Conservation (phyloP, 306 rosid genomes). For the Cicer yamashitae region DNA sequence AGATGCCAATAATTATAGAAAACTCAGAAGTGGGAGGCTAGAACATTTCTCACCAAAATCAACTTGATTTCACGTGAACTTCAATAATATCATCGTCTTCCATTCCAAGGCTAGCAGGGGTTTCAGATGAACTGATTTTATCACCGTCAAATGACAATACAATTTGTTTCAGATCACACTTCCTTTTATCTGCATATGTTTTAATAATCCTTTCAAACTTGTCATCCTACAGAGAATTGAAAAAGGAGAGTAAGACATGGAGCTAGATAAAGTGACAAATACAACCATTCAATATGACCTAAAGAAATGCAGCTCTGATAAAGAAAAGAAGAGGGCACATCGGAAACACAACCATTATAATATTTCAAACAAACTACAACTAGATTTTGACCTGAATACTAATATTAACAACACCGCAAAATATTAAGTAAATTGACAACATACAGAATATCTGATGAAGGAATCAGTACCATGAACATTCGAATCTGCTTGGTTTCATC, state of each 20-base stretch:
- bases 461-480: constrained; percentile 64
- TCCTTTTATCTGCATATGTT: constrained; percentile 69
- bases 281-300: constrained; percentile 18
- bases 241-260: constrained; percentile 16
- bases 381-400: constrained; percentile 13
- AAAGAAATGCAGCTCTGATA: constrained; percentile 6
- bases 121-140: constrained; percentile 62
- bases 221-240: constrained; percentile 69
- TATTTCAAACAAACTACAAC: constrained; percentile 24
- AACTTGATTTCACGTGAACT: constrained; percentile 65
- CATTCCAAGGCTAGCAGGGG: constrained; percentile 80
- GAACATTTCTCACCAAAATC: constrained; percentile 53
- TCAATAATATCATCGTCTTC: constrained; percentile 88
- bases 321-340: neutral
- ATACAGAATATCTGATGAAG: constrained; percentile 9
- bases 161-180: constrained; percentile 60
- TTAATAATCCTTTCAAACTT: constrained; percentile 82
- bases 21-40: constrained; percentile 23
- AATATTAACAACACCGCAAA: neutral
- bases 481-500: constrained; percentile 75
- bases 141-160: constrained; percentile 88
- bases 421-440: constrained; percentile 16
- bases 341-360: neutral
- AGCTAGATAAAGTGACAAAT: constrained; percentile 27
- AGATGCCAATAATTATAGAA: neutral